Evolutionary conservation across 192 early-diverging fungal species (phyloP), one percentile per base, ranked within the genome.

Genomic region (Dissophora globulifera): DNA sequence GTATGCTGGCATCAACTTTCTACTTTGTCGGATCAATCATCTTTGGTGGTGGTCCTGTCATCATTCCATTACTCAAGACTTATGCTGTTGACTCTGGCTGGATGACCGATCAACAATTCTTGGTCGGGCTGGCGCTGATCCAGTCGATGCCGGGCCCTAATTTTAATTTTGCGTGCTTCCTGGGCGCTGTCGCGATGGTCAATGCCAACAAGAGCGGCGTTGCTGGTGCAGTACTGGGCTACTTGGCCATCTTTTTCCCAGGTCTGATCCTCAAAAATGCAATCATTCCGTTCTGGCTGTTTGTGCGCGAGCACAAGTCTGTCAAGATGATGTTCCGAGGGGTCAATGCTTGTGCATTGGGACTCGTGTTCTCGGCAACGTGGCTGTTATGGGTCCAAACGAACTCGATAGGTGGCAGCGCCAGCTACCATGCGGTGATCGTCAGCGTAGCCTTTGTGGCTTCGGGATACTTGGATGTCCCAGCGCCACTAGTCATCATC

Each of bases 41-140:
- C 48, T 89, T 88, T 70, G 88, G 85, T 11, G 88, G 89, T 1
- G 89, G 89, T 17, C 83, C 89, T 12, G 89, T 91, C 55, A 88
- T 83, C 33, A 83, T 88, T 29, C 86, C 89, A 11, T 67, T 88
- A 2, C 58, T 87, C 41, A 82, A 81, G 53, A 65, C 60, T 8
- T 88, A 87, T 45, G 80, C 84, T 3, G 84, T 88, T 3, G 87
- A 85, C 19, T 50, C 69, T 48, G 80, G 75, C 10, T 91, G 89
- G 89, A 69, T 85, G 53, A 69, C 79, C 19, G 59, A 62, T 31
- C 55, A 80, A 7, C 88, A 91, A 52, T 91, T 91, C 62, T 57
- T 90, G 32, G 68, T 89, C 11, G 89, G 88, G 3, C 69, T 89
- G 11, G 89, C 89, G n/a, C 48, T 91, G 27, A 87, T 89, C 31